A percentile compares a stretch with the other conserved stretches of the same genome.
These are phyloP conservation scores for Trypethelium eluteriae DNA, from an alignment of 495 filamentous ascomycete species.

Conservation along the genomic window DNA sequence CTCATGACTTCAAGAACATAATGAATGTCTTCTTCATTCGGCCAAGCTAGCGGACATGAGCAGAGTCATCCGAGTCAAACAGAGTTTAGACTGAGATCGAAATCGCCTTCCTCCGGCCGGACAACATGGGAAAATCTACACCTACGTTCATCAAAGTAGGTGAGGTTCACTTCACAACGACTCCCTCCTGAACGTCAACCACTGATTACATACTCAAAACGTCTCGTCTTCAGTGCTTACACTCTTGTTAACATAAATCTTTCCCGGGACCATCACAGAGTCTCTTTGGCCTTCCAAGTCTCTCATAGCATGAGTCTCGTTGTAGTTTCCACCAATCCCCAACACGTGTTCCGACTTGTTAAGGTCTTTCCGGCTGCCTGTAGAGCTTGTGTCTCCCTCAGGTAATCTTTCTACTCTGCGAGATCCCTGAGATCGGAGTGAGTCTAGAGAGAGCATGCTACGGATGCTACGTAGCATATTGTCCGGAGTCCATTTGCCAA, in stretches of 20 bases:
- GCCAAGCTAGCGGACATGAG: not conserved
- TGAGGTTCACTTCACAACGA: not conserved
- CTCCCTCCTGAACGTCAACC: not conserved
- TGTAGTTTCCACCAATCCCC: not conserved
- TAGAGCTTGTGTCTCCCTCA: constrained; percentile 1
- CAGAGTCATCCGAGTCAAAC: not conserved
- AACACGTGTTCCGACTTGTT: not conserved
- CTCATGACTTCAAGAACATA: too few species aligned
- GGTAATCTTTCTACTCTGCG: not conserved
- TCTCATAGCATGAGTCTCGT: constrained; percentile 7
- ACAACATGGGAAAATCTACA: not conserved
- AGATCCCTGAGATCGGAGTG: constrained; percentile 1
- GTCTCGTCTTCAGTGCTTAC: not conserved
- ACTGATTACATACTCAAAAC: constrained; percentile 2
- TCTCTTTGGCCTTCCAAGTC: constrained; percentile 1
- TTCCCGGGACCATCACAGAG: constrained; percentile 3
- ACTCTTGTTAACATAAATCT: not conserved
- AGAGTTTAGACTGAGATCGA: not conserved
- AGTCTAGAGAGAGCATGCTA: not conserved
- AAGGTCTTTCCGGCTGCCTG: not conserved
- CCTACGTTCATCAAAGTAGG: too few species aligned
- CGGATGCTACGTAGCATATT: not conserved
- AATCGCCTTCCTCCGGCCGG: not conserved
- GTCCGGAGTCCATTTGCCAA: constrained; percentile 1
- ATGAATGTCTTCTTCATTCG: too few species aligned